phyloP scores from a whole-genome alignment of 2,329 filamentous ascomycete genomes.

The Verticillium tricorpus region DNA sequence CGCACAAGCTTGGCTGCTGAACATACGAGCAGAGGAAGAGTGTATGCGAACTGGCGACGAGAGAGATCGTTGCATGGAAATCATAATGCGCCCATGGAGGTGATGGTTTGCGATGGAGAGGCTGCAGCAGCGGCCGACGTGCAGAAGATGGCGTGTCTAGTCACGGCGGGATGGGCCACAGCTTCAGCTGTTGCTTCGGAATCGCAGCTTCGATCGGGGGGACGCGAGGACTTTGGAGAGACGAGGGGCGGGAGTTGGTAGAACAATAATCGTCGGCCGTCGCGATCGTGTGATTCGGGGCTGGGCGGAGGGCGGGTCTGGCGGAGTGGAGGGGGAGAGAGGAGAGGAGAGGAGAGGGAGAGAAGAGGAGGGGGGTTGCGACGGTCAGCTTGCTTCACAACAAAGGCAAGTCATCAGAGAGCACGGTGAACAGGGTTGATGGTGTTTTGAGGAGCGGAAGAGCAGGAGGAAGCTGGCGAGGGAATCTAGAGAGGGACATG shows the following conservation, averaged over 20 bases:
- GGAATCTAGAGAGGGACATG: neutral
- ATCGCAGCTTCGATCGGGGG: neutral
- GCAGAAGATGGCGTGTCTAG: neutral
- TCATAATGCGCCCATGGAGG: conserved; percentile 46
- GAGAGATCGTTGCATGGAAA: conserved; percentile 58
- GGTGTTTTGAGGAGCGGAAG: neutral
- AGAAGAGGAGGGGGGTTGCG: neutral
- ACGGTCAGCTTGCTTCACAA: neutral
- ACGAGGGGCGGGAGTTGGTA: neutral
- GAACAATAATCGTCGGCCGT: neutral
- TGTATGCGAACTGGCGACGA: conserved; percentile 58
- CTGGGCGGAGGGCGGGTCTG: neutral
- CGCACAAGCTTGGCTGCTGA: conserved; percentile 7
- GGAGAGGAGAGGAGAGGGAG: neutral
- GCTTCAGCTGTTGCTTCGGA: neutral
- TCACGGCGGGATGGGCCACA: neutral
- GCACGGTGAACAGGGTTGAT: neutral
- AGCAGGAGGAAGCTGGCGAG: neutral
- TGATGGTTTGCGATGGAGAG: neutral
- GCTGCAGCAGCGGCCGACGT: neutral
- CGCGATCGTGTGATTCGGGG: neutral
- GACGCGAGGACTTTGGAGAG: neutral
- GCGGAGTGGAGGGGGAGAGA: neutral
- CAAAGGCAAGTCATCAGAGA: neutral
- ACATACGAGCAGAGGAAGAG: conserved; percentile 55